Base-by-base conservation (phyloP, 2,329 filamentous ascomycete genomes). In the Penicillium sp. region DNA sequence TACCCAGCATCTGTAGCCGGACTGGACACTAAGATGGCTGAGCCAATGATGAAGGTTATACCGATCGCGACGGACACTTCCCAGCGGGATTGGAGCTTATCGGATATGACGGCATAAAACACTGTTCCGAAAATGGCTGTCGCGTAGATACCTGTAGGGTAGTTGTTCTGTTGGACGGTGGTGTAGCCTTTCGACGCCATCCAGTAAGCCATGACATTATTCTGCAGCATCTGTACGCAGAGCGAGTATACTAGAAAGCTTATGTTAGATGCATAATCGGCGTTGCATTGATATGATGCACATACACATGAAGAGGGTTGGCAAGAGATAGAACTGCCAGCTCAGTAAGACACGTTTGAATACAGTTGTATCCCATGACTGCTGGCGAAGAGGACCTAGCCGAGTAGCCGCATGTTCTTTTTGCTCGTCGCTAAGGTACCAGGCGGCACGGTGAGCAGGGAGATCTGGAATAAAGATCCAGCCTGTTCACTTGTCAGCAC, bases 281-380 rank as follows among this genome's bases (percentile, higher is more conserved):
- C 11, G 2, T 10, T 29, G 33, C 4, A 9, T 27, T 11, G 26
- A 33, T 8, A 60, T 41, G 22, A 21, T 50, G 5, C 35, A 50
- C 72, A 50, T 60, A 76, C 75, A 68, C 77, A 80, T 79, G 63
- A 80, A 79, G 6, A 79, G 74, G 1, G 74, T 70, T 0, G 77
- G 77, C 1, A 80, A 66, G 1, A 79, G 67, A 63, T 75, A 80
- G 55, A 79, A 79, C 48, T 80, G 77, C 77, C 77, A 80, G 61
- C 75, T 78, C 6, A 77, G 62, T 1, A 75, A 56, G 5, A 75
- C 71, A 7, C 72, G 69, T 33, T 62, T 67, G 55, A 74, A 67
- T 1, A 75, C 72, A 0, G 68, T 70, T 49, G 58, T 14, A 31
- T 70, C 67, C 68, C 68, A 70, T 3, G 64, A 56, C 24, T 67